phyloP scores from a whole-genome alignment of 2,329 filamentous ascomycete genomes.

The Xylariaceae sp. region DNA sequence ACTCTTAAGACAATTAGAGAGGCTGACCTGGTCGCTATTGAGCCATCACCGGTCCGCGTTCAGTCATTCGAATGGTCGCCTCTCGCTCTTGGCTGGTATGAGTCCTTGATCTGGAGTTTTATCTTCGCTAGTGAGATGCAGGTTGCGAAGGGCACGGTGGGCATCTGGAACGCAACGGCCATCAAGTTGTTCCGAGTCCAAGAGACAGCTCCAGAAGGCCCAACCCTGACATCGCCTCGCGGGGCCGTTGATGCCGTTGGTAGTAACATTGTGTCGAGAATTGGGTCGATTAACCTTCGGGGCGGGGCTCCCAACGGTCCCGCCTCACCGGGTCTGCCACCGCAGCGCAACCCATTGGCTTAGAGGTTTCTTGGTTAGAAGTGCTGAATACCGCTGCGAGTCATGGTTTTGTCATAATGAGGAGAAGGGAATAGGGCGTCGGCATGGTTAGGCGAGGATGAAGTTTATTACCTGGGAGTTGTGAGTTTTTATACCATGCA shows the following conservation, averaged over 20 bases:
- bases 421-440: not conserved
- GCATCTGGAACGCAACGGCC: conserved; percentile 90
- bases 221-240: conserved; percentile 81
- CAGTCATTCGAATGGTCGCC: conserved; percentile 96
- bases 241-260: conserved; percentile 94
- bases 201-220: conserved; percentile 79
- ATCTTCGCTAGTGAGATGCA: conserved; percentile 92
- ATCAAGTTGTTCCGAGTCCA: conserved; percentile 91
- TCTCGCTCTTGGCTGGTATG: conserved; percentile 91
- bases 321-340: conserved; percentile 20
- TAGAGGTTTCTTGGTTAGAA: not conserved
- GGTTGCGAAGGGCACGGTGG: conserved; percentile 82
- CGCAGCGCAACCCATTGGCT: conserved; percentile 16
- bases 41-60: conserved; percentile 74
- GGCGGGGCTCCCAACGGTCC: conserved; percentile 41
- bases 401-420: not conserved
- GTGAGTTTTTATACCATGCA: not conserved
- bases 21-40: conserved; percentile 72
- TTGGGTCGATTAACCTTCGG: conserved; percentile 79
- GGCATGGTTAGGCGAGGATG: not conserved
- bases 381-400: not conserved
- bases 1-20: conserved; percentile 62
- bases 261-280: conserved; percentile 84
- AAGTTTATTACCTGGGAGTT: not conserved
- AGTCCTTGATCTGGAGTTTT: conserved; percentile 91